These are phyloP conservation scores for Polytrichum formosum DNA, from an alignment of 225 moss, liverwort and hornwort species.

Conservation along the genomic window DNA sequence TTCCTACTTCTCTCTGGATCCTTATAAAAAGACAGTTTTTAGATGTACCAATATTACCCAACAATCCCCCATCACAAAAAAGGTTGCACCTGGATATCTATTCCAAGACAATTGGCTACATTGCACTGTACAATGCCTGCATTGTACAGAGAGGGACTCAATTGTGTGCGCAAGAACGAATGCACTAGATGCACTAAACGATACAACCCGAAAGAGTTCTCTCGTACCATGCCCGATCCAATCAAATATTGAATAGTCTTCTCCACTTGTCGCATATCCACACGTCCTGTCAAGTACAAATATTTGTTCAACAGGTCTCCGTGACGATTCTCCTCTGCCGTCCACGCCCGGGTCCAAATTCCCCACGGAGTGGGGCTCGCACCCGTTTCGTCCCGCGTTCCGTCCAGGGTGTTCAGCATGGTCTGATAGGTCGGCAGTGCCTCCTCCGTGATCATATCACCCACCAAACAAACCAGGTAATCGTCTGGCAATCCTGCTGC, in stretches of 20 bases:
- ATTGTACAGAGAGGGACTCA: too few relatives aligned
- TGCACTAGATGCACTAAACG: too few relatives aligned
- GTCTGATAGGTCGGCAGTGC: conserved; percentile 75
- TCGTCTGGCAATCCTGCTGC: conserved; percentile 60
- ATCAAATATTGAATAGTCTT: conserved; percentile 75
- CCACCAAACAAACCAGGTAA: conserved; percentile 71
- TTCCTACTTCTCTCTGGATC: too few relatives aligned
- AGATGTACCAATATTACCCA: too few relatives aligned
- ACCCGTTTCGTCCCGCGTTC: conserved; percentile 67
- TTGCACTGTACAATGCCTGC: too few relatives aligned
- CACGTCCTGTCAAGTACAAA: conserved; percentile 71
- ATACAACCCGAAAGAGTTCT: not conserved
- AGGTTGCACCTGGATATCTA: too few relatives aligned
- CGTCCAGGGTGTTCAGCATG: conserved; percentile 70
- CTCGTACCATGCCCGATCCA: conserved; percentile 71
- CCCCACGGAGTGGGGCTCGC: conserved; percentile 77
- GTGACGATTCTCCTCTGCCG: conserved; percentile 76
- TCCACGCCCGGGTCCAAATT: conserved; percentile 79
- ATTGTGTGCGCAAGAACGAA: too few relatives aligned
- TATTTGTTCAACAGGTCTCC: conserved; percentile 74
- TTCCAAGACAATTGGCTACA: too few relatives aligned
- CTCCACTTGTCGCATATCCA: conserved; percentile 66
- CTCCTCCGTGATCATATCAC: conserved; percentile 77
- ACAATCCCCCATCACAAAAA: too few relatives aligned
- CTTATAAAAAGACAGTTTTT: too few relatives aligned